Evolutionary conservation across 73 alveolate species (phyloP), one percentile per base, ranked within the genome.

Genomic region (Uronychia setigera): DNA sequence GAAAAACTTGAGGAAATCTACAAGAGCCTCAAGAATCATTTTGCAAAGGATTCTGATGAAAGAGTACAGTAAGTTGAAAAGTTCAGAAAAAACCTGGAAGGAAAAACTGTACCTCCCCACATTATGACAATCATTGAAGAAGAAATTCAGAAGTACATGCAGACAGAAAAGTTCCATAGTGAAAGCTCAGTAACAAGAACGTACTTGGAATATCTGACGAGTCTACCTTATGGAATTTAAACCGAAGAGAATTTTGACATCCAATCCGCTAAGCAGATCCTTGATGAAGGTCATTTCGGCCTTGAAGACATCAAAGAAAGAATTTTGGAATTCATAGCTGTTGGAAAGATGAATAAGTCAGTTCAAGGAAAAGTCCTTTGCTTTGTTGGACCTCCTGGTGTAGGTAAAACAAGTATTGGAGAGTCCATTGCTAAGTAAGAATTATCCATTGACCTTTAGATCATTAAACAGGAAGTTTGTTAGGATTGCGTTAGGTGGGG

Each of bases 331-430:
- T 94, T 92, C 87, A 94, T 94, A 35, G 98, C 98, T 11, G 98
- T 94, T 30, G 94, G 97, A 75, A 92, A 92, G 75, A 82, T 94
- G 60, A 89, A 88, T 74, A 92, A 92, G 33, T 78, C 94, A 29
- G 95, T 91, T 34, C 95, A 94, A 27, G 98, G 98, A 19, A 94
- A 94, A 86, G 93, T 94, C 79, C 88, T 94, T 77, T 94, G 98
- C 80, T 90, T 94, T 84, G 96, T 92, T 9, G 99, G 99, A 31
- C 99, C 99, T n/a, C 98, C 99, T 5, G 99, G 99, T 0, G 99
- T 95, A 9, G 99, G 99, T 59, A 95, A 95, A 87, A 95, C 99
- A 28, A 80, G 94, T 35, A 93, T 94, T 13, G 99, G 95, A 31
- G 93, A 83, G 79, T 85, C 95, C 31, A 95, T 95, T 60, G 97